A percentile compares a stretch with the other conserved stretches of the same genome.
phyloP scores from a whole-genome alignment of 106 monocot species.

The Dendrobium nobile region DNA sequence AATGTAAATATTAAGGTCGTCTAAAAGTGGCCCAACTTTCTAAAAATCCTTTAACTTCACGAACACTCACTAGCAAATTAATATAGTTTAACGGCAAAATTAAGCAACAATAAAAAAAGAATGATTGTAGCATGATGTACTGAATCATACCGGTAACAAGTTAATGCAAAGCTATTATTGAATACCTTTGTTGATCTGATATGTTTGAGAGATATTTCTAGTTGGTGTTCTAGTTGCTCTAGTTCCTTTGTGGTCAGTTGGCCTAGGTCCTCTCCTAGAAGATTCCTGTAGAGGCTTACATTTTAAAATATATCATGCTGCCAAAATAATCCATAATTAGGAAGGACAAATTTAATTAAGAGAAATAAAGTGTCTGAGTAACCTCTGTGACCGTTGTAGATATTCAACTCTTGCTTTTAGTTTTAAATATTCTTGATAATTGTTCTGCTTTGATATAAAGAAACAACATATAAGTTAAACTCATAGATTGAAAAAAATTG shows the following conservation, averaged over 20 bases:
- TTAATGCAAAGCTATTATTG: neutral
- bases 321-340: neutral
- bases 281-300: conserved; percentile 29
- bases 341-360: neutral
- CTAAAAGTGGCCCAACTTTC: neutral
- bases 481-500: neutral
- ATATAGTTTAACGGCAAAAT: neutral
- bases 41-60: neutral
- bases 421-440: conserved; percentile 60
- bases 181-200: conserved; percentile 66
- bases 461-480: neutral
- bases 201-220: conserved; percentile 54
- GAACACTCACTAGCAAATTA: neutral
- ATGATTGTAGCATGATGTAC: neutral
- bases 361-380: neutral
- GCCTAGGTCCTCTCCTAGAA: conserved; percentile 68
- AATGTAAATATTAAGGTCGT: neutral
- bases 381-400: conserved; percentile 63
- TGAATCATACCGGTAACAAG: neutral
- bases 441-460: conserved; percentile 24
- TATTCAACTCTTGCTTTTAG: conserved; percentile 53
- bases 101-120: neutral
- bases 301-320: neutral
- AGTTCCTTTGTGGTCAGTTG: conserved; percentile 48
- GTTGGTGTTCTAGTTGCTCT: conserved; percentile 63